Conservation (phyloP, 345 rosid species). For the Populus pruinosa region DNA sequence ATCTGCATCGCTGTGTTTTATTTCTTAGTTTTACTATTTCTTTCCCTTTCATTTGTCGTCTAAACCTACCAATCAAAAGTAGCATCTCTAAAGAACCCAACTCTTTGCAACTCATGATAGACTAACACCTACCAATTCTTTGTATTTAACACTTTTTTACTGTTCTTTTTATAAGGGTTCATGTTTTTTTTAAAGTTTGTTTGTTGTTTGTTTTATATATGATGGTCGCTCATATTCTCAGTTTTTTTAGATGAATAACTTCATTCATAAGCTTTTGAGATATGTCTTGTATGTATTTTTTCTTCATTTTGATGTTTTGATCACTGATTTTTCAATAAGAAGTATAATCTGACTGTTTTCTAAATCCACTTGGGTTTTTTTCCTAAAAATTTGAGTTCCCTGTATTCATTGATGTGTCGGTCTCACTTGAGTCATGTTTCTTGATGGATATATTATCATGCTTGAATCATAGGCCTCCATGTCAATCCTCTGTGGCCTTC, state of each 20-base stretch:
- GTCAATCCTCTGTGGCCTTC: slow-evolving; percentile 84
- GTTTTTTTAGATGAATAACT: no score
- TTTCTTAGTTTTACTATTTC: background rate
- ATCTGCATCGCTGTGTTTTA: background rate
- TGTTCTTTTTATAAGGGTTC: background rate
- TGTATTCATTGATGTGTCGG: background rate
- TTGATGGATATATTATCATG: slow-evolving; percentile 15
- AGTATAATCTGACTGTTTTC: background rate
- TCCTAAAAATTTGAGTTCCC: background rate
- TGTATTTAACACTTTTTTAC: background rate
- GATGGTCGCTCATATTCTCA: no score
- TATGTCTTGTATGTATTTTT: background rate
- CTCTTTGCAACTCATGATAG: background rate
- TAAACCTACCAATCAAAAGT: background rate
- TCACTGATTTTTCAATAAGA: background rate
- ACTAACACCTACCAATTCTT: background rate
- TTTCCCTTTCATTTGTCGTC: background rate
- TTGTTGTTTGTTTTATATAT: background rate
- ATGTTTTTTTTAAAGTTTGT: background rate
- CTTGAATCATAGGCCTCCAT: slow-evolving; percentile 50
- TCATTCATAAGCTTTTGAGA: background rate
- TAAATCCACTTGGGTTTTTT: background rate
- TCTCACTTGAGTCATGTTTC: slow-evolving; percentile 6
- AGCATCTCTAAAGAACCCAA: background rate
- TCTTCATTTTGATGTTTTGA: background rate